Conservation (phyloP, 192 early-diverging fungal species). For the Coemansia sp. region DNA sequence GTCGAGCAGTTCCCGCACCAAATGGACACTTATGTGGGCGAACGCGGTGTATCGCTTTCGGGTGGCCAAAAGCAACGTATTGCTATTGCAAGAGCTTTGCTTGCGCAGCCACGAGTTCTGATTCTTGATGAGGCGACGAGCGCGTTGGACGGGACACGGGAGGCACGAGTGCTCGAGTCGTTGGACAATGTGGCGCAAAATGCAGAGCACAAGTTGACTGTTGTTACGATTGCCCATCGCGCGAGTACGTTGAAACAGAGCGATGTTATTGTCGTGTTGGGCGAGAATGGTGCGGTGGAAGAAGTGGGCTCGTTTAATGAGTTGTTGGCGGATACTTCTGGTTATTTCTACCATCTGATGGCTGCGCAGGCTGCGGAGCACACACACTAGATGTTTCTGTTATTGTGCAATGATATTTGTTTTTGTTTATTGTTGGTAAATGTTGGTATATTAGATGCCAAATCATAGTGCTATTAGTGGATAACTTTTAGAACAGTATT, state of each 20-base stretch:
- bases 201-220: slow-evolving; percentile 57
- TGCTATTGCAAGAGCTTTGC: slow-evolving; percentile 77
- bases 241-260: slow-evolving; percentile 77
- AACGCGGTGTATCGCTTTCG: slow-evolving; percentile 65
- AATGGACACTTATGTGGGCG: slow-evolving; percentile 89
- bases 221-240: slow-evolving; percentile 75
- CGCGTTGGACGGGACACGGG: slow-evolving; percentile 71
- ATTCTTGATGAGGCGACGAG: slow-evolving; percentile 79
- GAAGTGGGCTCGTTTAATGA: slow-evolving; percentile 71
- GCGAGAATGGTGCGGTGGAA: slow-evolving; percentile 60
- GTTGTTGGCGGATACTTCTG: slow-evolving; percentile 56
- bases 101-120: slow-evolving; percentile 72
- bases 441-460: too few species aligned
- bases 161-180: slow-evolving; percentile 65
- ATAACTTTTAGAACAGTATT: too few species aligned
- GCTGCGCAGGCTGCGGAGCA: slow-evolving; percentile 47
- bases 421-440: neutral
- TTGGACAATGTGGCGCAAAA: slow-evolving; percentile 47
- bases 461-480: too few species aligned
- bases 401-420: too few species aligned
- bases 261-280: slow-evolving; percentile 66
- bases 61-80: slow-evolving; percentile 68
- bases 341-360: slow-evolving; percentile 57
- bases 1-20: slow-evolving; percentile 71
- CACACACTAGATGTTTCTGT: neutral